These are phyloP conservation scores for Globisporangium alternatum DNA, from an alignment of 352 stramenopile genomes.

Conservation along the genomic window DNA sequence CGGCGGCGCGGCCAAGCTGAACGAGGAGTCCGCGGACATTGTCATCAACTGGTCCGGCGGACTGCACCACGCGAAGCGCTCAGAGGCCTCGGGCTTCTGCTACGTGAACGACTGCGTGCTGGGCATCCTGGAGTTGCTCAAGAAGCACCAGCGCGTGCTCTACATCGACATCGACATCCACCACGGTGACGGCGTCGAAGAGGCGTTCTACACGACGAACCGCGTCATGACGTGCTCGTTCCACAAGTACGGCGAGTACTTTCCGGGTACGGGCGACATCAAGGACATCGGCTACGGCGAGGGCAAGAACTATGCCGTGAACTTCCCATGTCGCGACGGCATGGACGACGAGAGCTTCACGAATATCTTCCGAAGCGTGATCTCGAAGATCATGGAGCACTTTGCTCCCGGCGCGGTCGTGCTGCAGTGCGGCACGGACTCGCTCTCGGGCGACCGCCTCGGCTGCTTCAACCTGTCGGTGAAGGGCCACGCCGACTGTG, in stretches of 20 bases:
- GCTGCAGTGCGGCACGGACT: slow-evolving; percentile 98
- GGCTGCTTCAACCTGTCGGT: slow-evolving; percentile 98
- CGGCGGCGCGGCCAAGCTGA: slow-evolving; percentile 94
- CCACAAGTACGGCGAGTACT: slow-evolving; percentile 99
- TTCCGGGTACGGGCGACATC: slow-evolving; percentile 94
- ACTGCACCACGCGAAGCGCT: slow-evolving; percentile 98
- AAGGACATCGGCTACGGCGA: slow-evolving; percentile 84
- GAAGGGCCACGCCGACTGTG: slow-evolving; percentile 96
- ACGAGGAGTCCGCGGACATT: slow-evolving; percentile 94
- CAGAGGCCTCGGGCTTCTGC: slow-evolving; percentile 98
- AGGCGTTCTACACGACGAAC: slow-evolving; percentile 99
- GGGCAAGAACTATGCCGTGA: slow-evolving; percentile 98
- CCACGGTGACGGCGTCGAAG: slow-evolving; percentile 98
- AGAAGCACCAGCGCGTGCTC: slow-evolving; percentile 95
- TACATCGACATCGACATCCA: slow-evolving; percentile 99
- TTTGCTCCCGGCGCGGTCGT: slow-evolving; percentile 96
- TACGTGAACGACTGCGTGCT: slow-evolving; percentile 99
- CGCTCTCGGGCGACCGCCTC: slow-evolving; percentile 96
- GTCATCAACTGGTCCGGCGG: slow-evolving; percentile 99
- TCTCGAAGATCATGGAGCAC: slow-evolving; percentile 96
- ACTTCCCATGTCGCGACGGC: slow-evolving; percentile 97
- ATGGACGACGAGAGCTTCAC: slow-evolving; percentile 98
- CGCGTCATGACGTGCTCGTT: slow-evolving; percentile 98
- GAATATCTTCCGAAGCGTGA: slow-evolving; percentile 88
- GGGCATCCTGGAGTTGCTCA: slow-evolving; percentile 98